These are phyloP conservation scores for Pestalotiopsis sp. DNA, from an alignment of 2,329 filamentous ascomycete genomes.

Conservation along the genomic window DNA sequence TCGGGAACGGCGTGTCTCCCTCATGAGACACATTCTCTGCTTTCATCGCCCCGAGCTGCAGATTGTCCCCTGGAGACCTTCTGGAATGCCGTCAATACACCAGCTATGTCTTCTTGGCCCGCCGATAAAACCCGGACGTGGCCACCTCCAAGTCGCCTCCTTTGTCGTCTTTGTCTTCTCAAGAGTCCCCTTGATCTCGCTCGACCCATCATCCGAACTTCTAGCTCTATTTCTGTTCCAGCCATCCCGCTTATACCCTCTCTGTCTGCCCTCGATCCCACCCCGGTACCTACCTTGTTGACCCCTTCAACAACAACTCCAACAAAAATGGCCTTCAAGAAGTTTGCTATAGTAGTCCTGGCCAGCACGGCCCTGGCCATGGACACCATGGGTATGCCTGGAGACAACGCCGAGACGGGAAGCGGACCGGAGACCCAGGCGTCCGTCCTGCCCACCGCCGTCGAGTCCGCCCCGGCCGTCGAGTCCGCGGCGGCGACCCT, in stretches of 20 bases:
- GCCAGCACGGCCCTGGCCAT: slow-evolving; percentile 23
- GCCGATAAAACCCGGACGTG: slow-evolving; percentile 18
- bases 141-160: slow-evolving; percentile 15
- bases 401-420: not conserved
- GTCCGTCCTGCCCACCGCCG: slow-evolving; percentile 1
- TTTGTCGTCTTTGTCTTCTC: slow-evolving; percentile 20
- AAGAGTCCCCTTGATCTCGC: slow-evolving; percentile 15
- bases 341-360: slow-evolving; percentile 22
- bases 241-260: not conserved
- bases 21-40: slow-evolving; percentile 16
- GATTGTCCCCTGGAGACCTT: slow-evolving; percentile 6
- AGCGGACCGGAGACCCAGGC: slow-evolving; percentile 13
- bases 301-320: not conserved
- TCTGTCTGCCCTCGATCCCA: not conserved
- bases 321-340: slow-evolving; percentile 24
- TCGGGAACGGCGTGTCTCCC: not conserved
- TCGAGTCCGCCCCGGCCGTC: not conserved
- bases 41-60: slow-evolving; percentile 17
- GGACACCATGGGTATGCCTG: slow-evolving; percentile 12
- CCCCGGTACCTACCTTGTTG: not conserved
- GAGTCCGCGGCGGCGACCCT: slow-evolving; percentile 6
- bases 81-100: slow-evolving; percentile 17
- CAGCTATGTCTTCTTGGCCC: slow-evolving; percentile 9
- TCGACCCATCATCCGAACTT: not conserved
- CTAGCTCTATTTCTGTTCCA: not conserved